Conservation (phyloP, 768 basidiomycete species). For the Russula virescens region DNA sequence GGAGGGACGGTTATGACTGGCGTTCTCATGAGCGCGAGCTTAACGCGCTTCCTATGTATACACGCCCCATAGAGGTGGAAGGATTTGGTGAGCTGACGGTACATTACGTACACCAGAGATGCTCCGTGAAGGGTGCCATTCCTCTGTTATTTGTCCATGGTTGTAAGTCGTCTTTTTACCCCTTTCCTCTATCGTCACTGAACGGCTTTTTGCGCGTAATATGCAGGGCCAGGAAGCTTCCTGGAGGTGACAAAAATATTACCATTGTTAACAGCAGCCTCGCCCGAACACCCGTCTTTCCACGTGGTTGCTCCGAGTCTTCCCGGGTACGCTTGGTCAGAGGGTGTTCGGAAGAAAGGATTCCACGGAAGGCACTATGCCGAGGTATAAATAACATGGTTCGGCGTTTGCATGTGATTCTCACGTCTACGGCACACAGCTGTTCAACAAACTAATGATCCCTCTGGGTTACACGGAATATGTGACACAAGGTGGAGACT, state of each 20-base stretch:
- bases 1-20: constrained; percentile 31
- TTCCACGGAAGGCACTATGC: constrained; percentile 49
- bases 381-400: too few species aligned
- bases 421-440: constrained; percentile 1
- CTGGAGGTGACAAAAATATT: constrained; percentile 53
- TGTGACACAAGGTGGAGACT: constrained; percentile 48
- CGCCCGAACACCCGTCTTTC: constrained; percentile 47
- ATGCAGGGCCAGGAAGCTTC: constrained; percentile 56
- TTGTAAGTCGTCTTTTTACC: not conserved
- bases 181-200: too few species aligned
- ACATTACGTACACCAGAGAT: constrained; percentile 33
- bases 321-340: constrained; percentile 59
- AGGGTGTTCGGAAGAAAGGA: constrained; percentile 47
- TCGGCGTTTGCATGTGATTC: not conserved
- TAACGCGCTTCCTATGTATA: constrained; percentile 34
- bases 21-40: constrained; percentile 28
- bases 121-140: constrained; percentile 24
- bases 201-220: not conserved
- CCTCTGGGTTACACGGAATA: constrained; percentile 28
- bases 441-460: constrained; percentile 25
- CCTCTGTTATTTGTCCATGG: constrained; percentile 30
- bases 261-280: constrained; percentile 41
- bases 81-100: constrained; percentile 31
- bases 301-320: constrained; percentile 56
- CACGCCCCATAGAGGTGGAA: constrained; percentile 30